These are phyloP conservation scores for Colletotrichum scovillei DNA, from an alignment of 2,329 filamentous ascomycete genomes.

Conservation along the genomic window DNA sequence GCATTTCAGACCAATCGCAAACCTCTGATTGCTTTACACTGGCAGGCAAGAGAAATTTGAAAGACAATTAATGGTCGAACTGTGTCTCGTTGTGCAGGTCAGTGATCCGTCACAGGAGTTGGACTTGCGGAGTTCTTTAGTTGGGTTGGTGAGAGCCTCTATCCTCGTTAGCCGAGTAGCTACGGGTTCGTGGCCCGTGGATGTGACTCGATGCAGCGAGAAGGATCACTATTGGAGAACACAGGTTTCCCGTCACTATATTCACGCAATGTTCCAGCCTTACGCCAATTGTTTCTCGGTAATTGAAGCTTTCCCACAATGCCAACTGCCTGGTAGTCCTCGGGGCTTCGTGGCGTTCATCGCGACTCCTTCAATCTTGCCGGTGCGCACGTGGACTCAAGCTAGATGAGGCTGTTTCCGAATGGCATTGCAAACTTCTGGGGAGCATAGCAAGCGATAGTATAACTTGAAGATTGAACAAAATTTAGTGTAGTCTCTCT, in stretches of 20 bases:
- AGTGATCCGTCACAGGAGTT: neutral
- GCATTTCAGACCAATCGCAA: neutral
- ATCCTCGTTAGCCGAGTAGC: too few species aligned
- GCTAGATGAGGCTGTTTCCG: neutral
- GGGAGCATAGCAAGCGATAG: too few species aligned
- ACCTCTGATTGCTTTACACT: neutral
- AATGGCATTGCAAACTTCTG: neutral
- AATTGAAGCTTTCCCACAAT: neutral
- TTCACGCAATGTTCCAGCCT: conserved; percentile 12
- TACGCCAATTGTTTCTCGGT: conserved; percentile 8
- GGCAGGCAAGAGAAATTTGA: too few species aligned
- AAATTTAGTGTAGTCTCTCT: neutral
- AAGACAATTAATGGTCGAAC: neutral
- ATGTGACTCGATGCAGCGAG: neutral
- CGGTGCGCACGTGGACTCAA: neutral
- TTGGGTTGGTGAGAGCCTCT: too few species aligned
- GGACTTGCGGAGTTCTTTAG: too few species aligned
- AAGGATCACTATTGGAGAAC: neutral
- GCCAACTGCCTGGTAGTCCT: neutral
- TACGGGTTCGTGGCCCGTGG: too few species aligned
- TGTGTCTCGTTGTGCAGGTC: neutral
- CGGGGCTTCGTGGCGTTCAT: neutral
- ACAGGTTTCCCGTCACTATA: neutral
- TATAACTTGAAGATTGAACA: neutral
- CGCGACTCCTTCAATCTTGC: neutral